These are phyloP conservation scores for Mallotus nudiflorus DNA, from an alignment of 345 rosid species.

Conservation along the genomic window DNA sequence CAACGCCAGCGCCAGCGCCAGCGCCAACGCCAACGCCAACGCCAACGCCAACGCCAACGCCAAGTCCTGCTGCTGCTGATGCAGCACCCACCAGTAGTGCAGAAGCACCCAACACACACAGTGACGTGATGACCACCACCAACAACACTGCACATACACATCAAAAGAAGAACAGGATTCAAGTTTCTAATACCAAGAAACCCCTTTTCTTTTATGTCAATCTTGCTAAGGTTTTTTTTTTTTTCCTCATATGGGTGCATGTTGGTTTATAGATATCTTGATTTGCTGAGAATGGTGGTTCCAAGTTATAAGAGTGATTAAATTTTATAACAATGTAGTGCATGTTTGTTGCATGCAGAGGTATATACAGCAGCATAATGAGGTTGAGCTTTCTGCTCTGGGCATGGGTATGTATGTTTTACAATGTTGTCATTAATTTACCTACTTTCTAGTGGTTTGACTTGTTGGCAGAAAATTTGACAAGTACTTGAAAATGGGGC, in stretches of 20 bases:
- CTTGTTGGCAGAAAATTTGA: too few relatives aligned
- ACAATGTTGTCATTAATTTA: neutral
- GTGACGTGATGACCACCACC: neutral
- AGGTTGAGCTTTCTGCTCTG: slow-evolving; percentile 90
- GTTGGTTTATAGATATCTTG: too few relatives aligned
- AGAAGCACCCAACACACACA: neutral
- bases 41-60: neutral
- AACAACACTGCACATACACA: neutral
- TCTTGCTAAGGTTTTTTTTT: slow-evolving; percentile 32
- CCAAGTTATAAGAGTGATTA: too few relatives aligned
- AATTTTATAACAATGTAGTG: too few relatives aligned
- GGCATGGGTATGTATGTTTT: slow-evolving; percentile 86
- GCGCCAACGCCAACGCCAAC: neutral
- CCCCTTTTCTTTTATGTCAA: slow-evolving; percentile 39
- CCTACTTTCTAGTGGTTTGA: neutral
- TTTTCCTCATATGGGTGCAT: neutral
- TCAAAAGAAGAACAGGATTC: slow-evolving; percentile 37
- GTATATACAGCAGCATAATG: slow-evolving; percentile 84
- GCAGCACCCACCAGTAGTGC: neutral
- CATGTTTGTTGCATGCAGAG: too few relatives aligned
- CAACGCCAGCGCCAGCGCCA: slow-evolving; percentile 8
- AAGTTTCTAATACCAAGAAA: slow-evolving; percentile 38
- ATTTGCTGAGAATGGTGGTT: too few relatives aligned
- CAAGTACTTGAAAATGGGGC: too few relatives aligned
- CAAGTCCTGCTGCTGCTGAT: too few relatives aligned